Evolutionary conservation across 2,329 filamentous ascomycete species (phyloP), one percentile per base, ranked within the genome.

Genomic region (Trichophyton simii): DNA sequence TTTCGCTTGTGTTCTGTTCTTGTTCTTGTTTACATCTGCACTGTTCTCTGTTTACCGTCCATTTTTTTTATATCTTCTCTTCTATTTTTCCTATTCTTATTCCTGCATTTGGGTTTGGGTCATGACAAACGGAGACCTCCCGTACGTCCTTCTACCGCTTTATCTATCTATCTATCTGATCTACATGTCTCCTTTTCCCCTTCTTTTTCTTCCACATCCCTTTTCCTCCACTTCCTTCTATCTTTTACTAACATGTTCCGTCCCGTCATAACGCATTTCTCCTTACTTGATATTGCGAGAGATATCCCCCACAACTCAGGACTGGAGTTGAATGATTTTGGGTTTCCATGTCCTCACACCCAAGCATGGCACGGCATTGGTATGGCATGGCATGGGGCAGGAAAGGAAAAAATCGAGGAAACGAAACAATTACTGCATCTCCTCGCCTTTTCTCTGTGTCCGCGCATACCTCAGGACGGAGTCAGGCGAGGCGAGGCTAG

Each of bases 61-160:
- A 11, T 58, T 41, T 57, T 38, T n/a, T 31, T 31, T 31, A 31
- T 31, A 31, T 31, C 28, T 31, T 31, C 28, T 31, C 28, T 31
- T 7, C 5, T 58, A 44, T 18, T 15, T 44, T 41, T 58, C 11
- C 11, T 58, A 28, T 20, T 42, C n/a, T 42, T 25, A 36, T 42
- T 58, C 55, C 28, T 44, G 36, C 41, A 42, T 58, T 25, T 58
- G 55, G 41, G 55, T 55, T 55, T 55, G 52, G 52, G 52, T 55
- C 52, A 55, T 55, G 52, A 36, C 13, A 36, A 31, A 36, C 28
- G 31, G 52, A 55, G 52, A 36, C 25, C 52, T 36, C 52, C 28
- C 52, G n/a, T n/a, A 36, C 15, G 11, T 55, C 31, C 4, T 36
- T 36, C 28, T 55, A 34, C 34, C 31, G 15, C 31, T 38, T 13